Evolutionary conservation across 1,284 basidiomycete genomes (phyloP).

Genomic region (Trametes versicolor): DNA sequence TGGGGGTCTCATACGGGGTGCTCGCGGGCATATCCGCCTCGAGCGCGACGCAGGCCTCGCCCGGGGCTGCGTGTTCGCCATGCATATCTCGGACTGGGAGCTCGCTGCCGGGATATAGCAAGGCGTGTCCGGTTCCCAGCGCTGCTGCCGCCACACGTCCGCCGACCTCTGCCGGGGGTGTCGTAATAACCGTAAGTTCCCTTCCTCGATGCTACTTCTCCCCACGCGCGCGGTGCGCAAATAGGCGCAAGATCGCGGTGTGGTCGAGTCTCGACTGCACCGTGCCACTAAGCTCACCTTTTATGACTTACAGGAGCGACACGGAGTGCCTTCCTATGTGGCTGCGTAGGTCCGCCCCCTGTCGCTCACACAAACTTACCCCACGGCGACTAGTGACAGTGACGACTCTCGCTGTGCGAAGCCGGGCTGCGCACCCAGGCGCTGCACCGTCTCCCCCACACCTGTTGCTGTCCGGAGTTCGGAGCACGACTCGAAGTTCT

Average conservation of each 20-base stretch:
- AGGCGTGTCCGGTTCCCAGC: background rate
- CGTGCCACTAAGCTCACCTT: background rate
- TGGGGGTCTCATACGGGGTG: conserved; percentile 7
- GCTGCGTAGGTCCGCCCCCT: conserved; percentile 2
- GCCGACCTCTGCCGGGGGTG: conserved; percentile 17
- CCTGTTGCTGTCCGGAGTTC: background rate
- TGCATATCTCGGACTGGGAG: background rate
- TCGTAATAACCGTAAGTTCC: conserved; percentile 7
- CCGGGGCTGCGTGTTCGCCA: background rate
- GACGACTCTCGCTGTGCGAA: background rate
- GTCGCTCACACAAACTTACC: conserved; percentile 1
- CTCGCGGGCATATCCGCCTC: conserved; percentile 8
- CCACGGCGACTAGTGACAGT: background rate
- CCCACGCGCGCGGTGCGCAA: background rate
- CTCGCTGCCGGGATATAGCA: background rate
- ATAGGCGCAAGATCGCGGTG: background rate
- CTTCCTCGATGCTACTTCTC: background rate
- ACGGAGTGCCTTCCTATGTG: background rate
- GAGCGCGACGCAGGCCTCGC: conserved; percentile 3
- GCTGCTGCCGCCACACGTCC: conserved; percentile 11
- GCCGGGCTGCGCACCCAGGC: background rate
- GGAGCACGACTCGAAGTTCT: background rate
- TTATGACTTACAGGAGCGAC: background rate
- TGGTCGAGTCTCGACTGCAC: background rate
- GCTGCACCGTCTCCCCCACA: background rate